Evolutionary conservation across 2,329 filamentous ascomycete species (phyloP).

Genomic region (Paracamarosporium sp.): DNA sequence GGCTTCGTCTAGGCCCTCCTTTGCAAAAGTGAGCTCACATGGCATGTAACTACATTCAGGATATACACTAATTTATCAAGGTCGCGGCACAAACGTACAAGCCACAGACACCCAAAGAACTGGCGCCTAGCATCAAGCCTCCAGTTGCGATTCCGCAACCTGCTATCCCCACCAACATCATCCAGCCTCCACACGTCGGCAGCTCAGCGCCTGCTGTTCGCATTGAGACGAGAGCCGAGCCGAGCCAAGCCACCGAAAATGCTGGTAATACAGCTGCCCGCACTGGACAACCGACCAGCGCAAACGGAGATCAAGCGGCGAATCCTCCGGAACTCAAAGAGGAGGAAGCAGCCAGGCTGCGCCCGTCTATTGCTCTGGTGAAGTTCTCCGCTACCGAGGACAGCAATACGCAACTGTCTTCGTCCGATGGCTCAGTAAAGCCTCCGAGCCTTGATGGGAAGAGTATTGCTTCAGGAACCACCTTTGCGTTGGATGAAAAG

Average conservation of each 20-base stretch:
- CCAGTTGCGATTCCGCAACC: slow-evolving; percentile 32
- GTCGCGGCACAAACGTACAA: slow-evolving; percentile 51
- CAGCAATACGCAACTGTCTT: slow-evolving; percentile 54
- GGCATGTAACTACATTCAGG: slow-evolving; percentile 45
- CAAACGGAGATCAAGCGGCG: slow-evolving; percentile 25
- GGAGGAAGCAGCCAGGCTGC: slow-evolving; percentile 33
- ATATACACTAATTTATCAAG: slow-evolving; percentile 31
- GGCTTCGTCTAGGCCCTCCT: slow-evolving; percentile 65
- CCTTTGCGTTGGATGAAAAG: slow-evolving; percentile 96
- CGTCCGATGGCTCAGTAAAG: slow-evolving; percentile 73
- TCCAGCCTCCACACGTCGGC: slow-evolving; percentile 24
- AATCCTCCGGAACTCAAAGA: slow-evolving; percentile 55
- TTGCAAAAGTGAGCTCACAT: slow-evolving; percentile 72
- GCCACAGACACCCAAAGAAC: slow-evolving; percentile 34
- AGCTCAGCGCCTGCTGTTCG: slow-evolving; percentile 24
- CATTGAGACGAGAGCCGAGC: slow-evolving; percentile 20
- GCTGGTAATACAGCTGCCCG: slow-evolving; percentile 30
- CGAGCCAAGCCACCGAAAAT: slow-evolving; percentile 28
- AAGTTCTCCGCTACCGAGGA: slow-evolving; percentile 50
- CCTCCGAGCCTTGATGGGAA: slow-evolving; percentile 91
- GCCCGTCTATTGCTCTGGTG: slow-evolving; percentile 33
- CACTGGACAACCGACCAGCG: slow-evolving; percentile 31
- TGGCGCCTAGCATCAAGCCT: slow-evolving; percentile 28
- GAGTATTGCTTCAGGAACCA: slow-evolving; percentile 91
- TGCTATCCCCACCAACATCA: slow-evolving; percentile 26